Percentiles rank a stretch among this genome's conserved stretches.
phyloP scores from a whole-genome alignment of 2,329 filamentous ascomycete genomes.

The Daldinia sp. region DNA sequence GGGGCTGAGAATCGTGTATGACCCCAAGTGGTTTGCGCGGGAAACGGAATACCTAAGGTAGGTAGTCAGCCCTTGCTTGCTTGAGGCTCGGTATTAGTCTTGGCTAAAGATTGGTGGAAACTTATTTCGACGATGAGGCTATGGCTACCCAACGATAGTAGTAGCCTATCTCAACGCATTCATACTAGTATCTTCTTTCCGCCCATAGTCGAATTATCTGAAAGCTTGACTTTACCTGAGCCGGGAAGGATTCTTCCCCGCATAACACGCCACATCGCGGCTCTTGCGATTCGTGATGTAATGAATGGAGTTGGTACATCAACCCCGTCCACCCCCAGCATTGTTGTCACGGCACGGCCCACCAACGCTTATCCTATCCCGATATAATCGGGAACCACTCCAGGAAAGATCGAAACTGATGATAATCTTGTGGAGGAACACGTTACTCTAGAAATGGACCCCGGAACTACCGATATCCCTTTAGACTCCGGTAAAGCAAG shows the following conservation, averaged over 20 bases:
- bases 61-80: constrained; percentile 5
- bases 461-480: constrained; percentile 9
- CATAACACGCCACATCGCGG: constrained; percentile 27
- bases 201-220: constrained; percentile 13
- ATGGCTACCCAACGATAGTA: constrained; percentile 16
- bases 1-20: constrained; percentile 32
- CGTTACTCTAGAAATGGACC: constrained; percentile 5
- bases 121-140: constrained; percentile 5
- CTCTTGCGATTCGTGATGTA: constrained; percentile 11
- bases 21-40: constrained; percentile 25
- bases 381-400: constrained; percentile 7
- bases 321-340: constrained; percentile 6
- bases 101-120: constrained; percentile 1
- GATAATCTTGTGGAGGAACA: constrained; percentile 7
- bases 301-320: constrained; percentile 13
- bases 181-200: neutral
- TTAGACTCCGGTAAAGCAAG: neutral
- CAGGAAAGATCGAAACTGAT: constrained; percentile 1
- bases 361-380: constrained; percentile 1
- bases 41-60: constrained; percentile 18
- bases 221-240: constrained; percentile 8
- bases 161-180: constrained; percentile 36
- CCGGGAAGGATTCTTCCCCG: constrained; percentile 12
- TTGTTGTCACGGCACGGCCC: constrained; percentile 10
- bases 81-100: constrained; percentile 32